These are phyloP conservation scores for Delphinella strobiligena DNA, from an alignment of 2,329 filamentous ascomycete species.

Conservation along the genomic window DNA sequence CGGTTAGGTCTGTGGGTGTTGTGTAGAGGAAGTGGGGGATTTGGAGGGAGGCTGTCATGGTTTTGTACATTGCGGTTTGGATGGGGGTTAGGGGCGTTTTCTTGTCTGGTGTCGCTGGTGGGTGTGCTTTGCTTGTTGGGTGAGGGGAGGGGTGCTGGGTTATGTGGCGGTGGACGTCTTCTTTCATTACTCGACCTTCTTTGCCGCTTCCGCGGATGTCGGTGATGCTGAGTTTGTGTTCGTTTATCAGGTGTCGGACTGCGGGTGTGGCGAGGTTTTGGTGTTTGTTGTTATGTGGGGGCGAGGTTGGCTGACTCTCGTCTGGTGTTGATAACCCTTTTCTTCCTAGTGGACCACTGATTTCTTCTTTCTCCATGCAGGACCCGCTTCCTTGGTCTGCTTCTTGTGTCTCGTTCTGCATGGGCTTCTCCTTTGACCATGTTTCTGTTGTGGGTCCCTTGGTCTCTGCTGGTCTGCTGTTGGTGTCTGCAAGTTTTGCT, in stretches of 20 bases:
- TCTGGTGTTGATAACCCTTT: not conserved
- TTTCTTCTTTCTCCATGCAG: conserved; percentile 4
- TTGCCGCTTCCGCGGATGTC: conserved; percentile 75
- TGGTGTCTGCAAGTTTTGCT: conserved; percentile 23
- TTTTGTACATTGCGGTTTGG: conserved; percentile 92
- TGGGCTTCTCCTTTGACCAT: conserved; percentile 10
- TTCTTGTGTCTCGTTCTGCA: conserved; percentile 1
- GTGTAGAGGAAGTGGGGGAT: conserved; percentile 96
- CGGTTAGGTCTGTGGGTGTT: conserved; percentile 74
- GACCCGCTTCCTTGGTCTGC: not conserved
- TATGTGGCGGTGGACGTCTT: conserved; percentile 56
- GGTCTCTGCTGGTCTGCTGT: conserved; percentile 16
- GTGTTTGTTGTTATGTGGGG: conserved; percentile 1
- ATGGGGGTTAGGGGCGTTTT: conserved; percentile 58
- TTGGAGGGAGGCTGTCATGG: conserved; percentile 80
- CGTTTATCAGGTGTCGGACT: conserved; percentile 76
- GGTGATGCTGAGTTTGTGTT: conserved; percentile 63
- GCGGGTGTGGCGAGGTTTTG: conserved; percentile 72
- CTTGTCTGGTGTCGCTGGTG: conserved; percentile 46
- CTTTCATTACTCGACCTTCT: conserved; percentile 83
- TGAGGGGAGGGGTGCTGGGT: conserved; percentile 16
- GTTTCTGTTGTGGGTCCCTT: conserved; percentile 1
- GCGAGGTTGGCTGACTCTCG: not conserved
- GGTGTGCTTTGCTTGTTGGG: conserved; percentile 19
- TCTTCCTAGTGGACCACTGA: conserved; percentile 4